A percentile compares a stretch with the other conserved stretches of the same genome.
Conservation (phyloP, 2,329 filamentous ascomycete genomes). For the Lasiodiplodia sp. region DNA sequence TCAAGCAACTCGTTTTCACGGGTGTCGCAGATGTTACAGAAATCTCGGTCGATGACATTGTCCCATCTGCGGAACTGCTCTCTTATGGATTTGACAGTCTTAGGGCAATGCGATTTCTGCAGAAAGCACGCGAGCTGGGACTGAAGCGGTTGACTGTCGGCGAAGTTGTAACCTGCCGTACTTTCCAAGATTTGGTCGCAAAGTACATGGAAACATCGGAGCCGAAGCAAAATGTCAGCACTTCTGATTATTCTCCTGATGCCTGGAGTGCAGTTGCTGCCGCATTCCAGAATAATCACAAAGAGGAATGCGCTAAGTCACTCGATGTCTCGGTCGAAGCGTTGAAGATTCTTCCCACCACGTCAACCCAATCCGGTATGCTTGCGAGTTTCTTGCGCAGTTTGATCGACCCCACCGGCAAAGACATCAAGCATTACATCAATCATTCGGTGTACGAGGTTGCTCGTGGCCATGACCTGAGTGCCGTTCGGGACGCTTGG, state of each 20-base stretch:
- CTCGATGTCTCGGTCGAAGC: constrained; percentile 10
- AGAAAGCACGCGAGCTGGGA: constrained; percentile 29
- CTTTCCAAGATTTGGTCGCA: constrained; percentile 17
- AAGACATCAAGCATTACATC: constrained; percentile 20
- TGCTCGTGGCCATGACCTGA: not conserved
- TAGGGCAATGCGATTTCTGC: constrained; percentile 35
- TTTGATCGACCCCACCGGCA: not conserved
- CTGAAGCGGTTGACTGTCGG: constrained; percentile 37
- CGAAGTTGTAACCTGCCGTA: constrained; percentile 37
- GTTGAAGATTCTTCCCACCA: constrained; percentile 27
- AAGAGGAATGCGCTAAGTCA: not conserved
- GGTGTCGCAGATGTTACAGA: constrained; percentile 34
- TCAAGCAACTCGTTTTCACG: constrained; percentile 11
- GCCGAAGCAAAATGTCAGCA: not conserved
- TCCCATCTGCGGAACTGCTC: constrained; percentile 35
- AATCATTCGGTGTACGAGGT: constrained; percentile 29
- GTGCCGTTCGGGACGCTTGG: constrained; percentile 22
- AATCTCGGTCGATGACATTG: constrained; percentile 30
- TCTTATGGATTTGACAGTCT: constrained; percentile 37
- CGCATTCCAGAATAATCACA: constrained; percentile 13
- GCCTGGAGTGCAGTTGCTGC: not conserved
- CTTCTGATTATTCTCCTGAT: not conserved
- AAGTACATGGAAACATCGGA: constrained; percentile 16
- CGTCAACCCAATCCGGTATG: constrained; percentile 28
- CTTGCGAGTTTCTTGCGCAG: constrained; percentile 29